Percentiles rank a stretch among this genome's conserved stretches.
phyloP scores from a whole-genome alignment of 306 rosid species.

The Pyrus communis region DNA sequence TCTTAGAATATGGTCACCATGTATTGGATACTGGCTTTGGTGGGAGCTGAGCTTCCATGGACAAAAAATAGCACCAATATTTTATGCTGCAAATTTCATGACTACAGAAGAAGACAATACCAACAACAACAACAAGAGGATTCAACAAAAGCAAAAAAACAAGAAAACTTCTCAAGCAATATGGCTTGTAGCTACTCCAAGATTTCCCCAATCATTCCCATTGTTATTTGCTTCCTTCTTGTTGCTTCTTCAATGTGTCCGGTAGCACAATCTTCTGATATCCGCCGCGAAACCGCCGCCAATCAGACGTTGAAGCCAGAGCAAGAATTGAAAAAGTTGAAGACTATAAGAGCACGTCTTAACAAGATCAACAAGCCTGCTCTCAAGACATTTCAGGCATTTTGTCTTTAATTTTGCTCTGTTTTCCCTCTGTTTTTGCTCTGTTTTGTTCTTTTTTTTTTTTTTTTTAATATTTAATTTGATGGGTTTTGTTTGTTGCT shows the following conservation, averaged over 20 bases:
- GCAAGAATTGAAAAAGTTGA: constrained; percentile 46
- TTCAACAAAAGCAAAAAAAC: constrained; percentile 33
- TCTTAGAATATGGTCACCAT: constrained; percentile 22
- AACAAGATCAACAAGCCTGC: constrained; percentile 70
- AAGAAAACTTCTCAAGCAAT: constrained; percentile 22
- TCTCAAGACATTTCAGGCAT: constrained; percentile 74
- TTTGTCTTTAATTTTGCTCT: background rate
- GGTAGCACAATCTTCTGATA: constrained; percentile 34
- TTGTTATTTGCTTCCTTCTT: constrained; percentile 51
- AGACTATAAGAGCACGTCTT: constrained; percentile 47
- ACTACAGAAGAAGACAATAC: constrained; percentile 37
- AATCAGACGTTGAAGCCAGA: constrained; percentile 55
- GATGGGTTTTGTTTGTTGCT: background rate
- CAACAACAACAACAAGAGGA: constrained; percentile 30
- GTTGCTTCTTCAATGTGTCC: constrained; percentile 41
- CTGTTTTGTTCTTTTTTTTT: background rate
- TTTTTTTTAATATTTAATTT: background rate
- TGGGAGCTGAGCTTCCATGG: constrained; percentile 32
- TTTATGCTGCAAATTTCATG: constrained; percentile 23
- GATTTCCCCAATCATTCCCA: constrained; percentile 36
- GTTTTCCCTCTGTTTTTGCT: constrained; percentile 1
- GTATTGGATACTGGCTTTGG: constrained; percentile 29
- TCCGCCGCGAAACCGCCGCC: constrained; percentile 15
- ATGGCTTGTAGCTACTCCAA: constrained; percentile 66
- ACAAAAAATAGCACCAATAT: constrained; percentile 27